These are phyloP conservation scores for Leptomonas pyrrhocoris DNA, from an alignment of 208 protist species.

Conservation along the genomic window DNA sequence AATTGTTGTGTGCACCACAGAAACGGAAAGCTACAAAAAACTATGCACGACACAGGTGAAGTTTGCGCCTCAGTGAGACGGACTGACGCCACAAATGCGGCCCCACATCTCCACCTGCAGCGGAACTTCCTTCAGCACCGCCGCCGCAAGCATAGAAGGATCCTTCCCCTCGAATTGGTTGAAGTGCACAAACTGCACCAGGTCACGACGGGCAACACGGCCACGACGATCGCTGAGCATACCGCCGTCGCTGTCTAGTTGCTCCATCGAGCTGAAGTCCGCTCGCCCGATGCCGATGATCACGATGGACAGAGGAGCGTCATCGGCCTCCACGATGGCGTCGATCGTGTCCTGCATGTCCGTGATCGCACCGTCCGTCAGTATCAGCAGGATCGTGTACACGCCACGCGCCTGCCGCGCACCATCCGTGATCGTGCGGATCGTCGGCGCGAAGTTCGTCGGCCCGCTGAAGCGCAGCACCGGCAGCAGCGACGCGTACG, in stretches of 20 bases:
- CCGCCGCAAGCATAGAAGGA: constrained; percentile 44
- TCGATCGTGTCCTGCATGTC: constrained; percentile 83
- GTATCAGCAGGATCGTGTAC: constrained; percentile 90
- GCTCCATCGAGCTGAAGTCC: constrained; percentile 91
- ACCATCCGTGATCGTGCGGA: constrained; percentile 28
- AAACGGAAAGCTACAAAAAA: no score
- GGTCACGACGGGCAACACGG: constrained; percentile 35
- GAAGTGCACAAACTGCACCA: constrained; percentile 84
- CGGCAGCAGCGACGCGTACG: constrained; percentile 45
- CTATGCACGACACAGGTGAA: no score
- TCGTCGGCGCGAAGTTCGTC: constrained; percentile 70
- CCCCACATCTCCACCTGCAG: constrained; percentile 40
- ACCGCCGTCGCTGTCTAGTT: constrained; percentile 89
- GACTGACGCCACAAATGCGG: no score
- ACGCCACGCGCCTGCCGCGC: constrained; percentile 29
- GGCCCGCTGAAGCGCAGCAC: constrained; percentile 51
- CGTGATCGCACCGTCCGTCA: constrained; percentile 90
- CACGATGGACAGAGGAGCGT: constrained; percentile 86
- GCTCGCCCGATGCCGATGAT: constrained; percentile 92
- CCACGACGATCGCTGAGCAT: constrained; percentile 19
- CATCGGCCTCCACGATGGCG: constrained; percentile 72
- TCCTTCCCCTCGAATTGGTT: constrained; percentile 37
- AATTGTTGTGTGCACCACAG: no score
- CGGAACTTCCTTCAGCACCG: constrained; percentile 57
- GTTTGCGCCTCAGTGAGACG: no score